These are phyloP conservation scores for Eucalyptus sp. DNA, from an alignment of 345 rosid genomes.

Conservation along the genomic window DNA sequence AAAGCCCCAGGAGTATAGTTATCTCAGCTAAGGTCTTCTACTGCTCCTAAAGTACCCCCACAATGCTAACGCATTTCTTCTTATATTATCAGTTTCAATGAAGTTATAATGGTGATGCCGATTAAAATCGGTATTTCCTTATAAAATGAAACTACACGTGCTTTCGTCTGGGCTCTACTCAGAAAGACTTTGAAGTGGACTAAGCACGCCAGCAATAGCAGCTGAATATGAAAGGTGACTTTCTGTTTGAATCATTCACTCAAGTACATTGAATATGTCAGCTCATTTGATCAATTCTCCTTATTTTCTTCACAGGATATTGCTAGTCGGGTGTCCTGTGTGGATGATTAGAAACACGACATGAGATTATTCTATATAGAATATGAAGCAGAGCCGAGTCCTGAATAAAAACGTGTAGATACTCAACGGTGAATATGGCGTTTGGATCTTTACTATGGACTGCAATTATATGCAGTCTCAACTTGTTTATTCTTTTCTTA, in stretches of 20 bases:
- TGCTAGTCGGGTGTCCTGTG: background rate
- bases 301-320: background rate
- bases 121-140: background rate
- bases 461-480: background rate
- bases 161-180: background rate
- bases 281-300: background rate
- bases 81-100: background rate
- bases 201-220: background rate
- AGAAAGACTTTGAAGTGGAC: background rate
- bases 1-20: background rate
- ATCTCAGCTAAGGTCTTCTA: background rate
- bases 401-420: background rate
- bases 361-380: background rate
- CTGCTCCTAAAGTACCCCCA: background rate
- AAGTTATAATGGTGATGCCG: background rate
- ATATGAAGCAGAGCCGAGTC: background rate
- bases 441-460: background rate
- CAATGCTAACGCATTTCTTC: background rate
- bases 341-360: background rate
- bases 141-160: background rate
- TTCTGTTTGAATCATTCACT: background rate
- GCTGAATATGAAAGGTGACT: background rate
- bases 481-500: background rate
- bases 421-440: background rate
- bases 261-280: background rate